A percentile compares a stretch with the other conserved stretches of the same genome.
Conservation (phyloP, 2,329 filamentous ascomycete genomes). For the Exutisphaerella laricina region DNA sequence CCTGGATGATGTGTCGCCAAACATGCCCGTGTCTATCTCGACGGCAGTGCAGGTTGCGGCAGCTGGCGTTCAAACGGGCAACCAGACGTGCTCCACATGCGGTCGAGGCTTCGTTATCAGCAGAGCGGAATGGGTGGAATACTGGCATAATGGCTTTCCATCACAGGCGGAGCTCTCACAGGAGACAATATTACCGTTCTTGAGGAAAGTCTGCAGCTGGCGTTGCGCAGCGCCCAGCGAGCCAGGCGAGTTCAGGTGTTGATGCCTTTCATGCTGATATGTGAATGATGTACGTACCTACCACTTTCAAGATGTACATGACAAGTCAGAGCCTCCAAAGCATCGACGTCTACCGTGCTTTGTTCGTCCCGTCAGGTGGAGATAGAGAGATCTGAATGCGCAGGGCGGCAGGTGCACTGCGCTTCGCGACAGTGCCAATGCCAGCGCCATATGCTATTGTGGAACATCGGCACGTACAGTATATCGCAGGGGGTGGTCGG, state of each 20-base stretch:
- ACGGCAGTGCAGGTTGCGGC: conserved; percentile 21
- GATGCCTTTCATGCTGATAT: conserved; percentile 1
- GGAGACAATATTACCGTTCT: conserved; percentile 31
- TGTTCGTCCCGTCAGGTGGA: too few relatives aligned
- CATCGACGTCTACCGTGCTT: too few relatives aligned
- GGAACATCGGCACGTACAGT: too few relatives aligned
- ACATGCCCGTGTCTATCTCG: conserved; percentile 20
- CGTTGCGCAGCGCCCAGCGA: conserved; percentile 27
- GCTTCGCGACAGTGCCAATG: too few relatives aligned
- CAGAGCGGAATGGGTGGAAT: conserved; percentile 35
- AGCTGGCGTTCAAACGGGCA: conserved; percentile 19
- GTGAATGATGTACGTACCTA: background rate
- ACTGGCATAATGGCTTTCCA: conserved; percentile 28
- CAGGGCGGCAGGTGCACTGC: too few relatives aligned
- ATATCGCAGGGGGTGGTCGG: too few relatives aligned
- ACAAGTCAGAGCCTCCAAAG: too few relatives aligned
- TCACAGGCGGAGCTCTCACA: conserved; percentile 24
- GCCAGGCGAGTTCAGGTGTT: conserved; percentile 16
- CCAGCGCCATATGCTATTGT: too few relatives aligned
- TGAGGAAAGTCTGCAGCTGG: conserved; percentile 31
- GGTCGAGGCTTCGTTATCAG: conserved; percentile 27
- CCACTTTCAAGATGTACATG: too few relatives aligned
- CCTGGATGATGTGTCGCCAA: conserved; percentile 22
- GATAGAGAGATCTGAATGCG: too few relatives aligned
- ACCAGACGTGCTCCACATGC: conserved; percentile 33